Base-by-base conservation (phyloP, 129 eudicot species). In the Oenanthe sinensis region DNA sequence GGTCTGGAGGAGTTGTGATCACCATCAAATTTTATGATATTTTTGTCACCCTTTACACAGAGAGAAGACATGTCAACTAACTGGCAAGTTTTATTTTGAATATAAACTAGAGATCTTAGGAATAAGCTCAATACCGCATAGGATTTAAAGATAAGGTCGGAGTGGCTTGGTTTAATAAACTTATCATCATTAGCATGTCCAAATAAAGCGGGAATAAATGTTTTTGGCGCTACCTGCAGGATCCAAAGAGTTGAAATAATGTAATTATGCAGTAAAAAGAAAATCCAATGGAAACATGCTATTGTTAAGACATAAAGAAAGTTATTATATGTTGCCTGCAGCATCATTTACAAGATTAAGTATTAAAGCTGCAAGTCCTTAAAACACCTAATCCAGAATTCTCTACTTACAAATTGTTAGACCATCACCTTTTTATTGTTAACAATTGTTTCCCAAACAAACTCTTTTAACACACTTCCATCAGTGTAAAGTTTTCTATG, bases 1-100 rank as follows among this genome's bases (percentile, higher is more conserved):
- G 98, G 97, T 43, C 98, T 83, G 73, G 96, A 82, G 26, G 98
- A 88, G 86, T 95, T 95, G 91, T 95, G 98, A 80, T 95, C 98
- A 75, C 98, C 98, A 22, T 88, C 97, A 80, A 95, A 91, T 81
- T 91, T 92, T 48, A 95, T 88, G 70, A 91, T 88, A 77, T 90
- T 87, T 84, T 95, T 91, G 81, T 90, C 99, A 74, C 99, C 99
- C 99, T 95, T 89, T 67, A 84, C 39, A 81, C 55, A 62, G 42
- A 75, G 79, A 78, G 79, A 82, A 77, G 28, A 26, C 42, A 3
- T 30, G 70, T 77, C 79, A 85, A 76, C 48, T 52, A 49, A 77
- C 76, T 71, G 74, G 46, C 55, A 71, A 69, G 68, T 13, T 80
- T 44, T 72, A 69, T 75, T 40, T 55, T 75, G 30, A 73, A 80